Percentiles rank a stretch among this genome's conserved stretches.
Conservation (phyloP, 1,284 basidiomycete genomes). For the Sporisorium scitamineum region DNA sequence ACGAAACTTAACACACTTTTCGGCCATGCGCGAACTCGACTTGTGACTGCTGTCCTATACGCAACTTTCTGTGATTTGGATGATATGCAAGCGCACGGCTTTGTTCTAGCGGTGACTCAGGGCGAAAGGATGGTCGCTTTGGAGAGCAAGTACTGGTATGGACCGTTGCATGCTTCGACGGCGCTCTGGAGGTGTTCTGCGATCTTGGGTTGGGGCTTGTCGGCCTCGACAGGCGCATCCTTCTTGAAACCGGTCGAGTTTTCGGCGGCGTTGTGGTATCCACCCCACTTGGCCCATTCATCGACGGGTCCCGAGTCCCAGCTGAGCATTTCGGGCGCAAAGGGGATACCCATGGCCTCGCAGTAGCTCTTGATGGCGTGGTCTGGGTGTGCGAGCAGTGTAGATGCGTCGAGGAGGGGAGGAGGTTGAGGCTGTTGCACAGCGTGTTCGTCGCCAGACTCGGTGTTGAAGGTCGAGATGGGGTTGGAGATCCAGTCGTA, state of each 20-base stretch:
- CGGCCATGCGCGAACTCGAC: background rate
- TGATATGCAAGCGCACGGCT: background rate
- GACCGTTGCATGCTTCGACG: conserved; percentile 36
- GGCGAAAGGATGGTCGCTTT: conserved; percentile 43
- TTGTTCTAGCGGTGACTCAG: background rate
- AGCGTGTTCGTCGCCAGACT: conserved; percentile 24
- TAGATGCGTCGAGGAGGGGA: conserved; percentile 60
- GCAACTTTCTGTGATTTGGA: background rate
- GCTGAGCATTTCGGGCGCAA: conserved; percentile 57
- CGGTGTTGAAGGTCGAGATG: conserved; percentile 57
- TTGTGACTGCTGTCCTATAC: too few relatives aligned
- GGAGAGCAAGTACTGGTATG: conserved; percentile 49
- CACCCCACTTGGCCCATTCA: conserved; percentile 65
- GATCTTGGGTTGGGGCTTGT: conserved; percentile 41
- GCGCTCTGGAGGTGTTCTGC: conserved; percentile 52
- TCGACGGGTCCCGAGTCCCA: conserved; percentile 64
- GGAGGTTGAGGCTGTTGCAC: conserved; percentile 57
- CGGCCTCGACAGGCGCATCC: conserved; percentile 23
- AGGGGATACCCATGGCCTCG: conserved; percentile 60
- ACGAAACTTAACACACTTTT: conserved; percentile 1
- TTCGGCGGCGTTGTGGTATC: conserved; percentile 64
- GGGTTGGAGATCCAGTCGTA: conserved; percentile 65
- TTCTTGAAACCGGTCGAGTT: conserved; percentile 63
- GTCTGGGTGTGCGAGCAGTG: conserved; percentile 56
- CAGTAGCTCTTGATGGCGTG: conserved; percentile 59